A percentile compares a stretch with the other conserved stretches of the same genome.
These are phyloP conservation scores for Cutaneotrichosporon spelunceum DNA, from an alignment of 1,284 basidiomycete species.

Conservation along the genomic window DNA sequence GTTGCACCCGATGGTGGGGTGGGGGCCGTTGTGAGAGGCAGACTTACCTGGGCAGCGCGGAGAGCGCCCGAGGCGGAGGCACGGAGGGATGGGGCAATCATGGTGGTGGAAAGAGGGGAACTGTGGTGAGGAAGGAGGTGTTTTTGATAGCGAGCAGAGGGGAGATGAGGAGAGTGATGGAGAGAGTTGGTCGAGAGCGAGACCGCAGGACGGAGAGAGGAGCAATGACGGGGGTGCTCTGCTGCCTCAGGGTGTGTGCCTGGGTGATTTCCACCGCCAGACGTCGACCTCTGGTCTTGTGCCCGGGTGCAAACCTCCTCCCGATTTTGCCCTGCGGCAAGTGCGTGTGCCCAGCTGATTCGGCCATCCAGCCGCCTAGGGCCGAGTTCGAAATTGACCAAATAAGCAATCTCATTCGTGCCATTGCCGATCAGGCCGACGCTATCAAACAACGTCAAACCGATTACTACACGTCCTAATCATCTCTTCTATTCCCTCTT, in stretches of 20 bases:
- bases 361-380: conserved; percentile 2
- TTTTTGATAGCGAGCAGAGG: not conserved
- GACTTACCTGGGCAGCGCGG: conserved; percentile 25
- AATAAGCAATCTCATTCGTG: not conserved
- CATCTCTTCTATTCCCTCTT: not conserved
- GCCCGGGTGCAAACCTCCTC: not conserved
- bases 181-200: not conserved
- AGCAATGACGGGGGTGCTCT: not conserved
- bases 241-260: not conserved
- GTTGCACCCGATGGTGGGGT: not conserved
- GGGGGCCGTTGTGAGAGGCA: not conserved
- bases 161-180: conserved; percentile 7
- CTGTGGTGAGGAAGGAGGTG: not conserved
- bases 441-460: not conserved
- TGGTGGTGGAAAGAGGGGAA: conserved; percentile 19
- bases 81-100: conserved; percentile 38
- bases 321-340: not conserved
- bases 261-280: no score
- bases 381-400: conserved; percentile 9
- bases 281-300: not conserved
- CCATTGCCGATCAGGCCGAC: not conserved
- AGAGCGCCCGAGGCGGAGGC: conserved; percentile 32
- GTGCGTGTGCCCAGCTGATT: not conserved
- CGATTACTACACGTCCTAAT: not conserved
- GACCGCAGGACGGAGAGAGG: not conserved